These are phyloP conservation scores for Euphorbia tirucalli DNA, from an alignment of 345 rosid genomes.

Conservation along the genomic window DNA sequence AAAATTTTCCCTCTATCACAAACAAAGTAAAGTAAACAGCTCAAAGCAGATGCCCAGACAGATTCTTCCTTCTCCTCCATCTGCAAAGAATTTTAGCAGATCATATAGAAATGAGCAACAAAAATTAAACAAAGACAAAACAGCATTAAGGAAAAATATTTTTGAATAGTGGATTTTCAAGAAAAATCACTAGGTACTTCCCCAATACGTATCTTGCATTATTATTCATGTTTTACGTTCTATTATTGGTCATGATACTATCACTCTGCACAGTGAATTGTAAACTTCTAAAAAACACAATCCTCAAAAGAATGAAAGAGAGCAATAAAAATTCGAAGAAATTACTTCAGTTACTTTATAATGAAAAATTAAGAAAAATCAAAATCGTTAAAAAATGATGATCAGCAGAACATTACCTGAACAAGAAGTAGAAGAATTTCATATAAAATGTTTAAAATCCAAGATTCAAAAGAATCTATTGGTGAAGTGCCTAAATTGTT, in stretches of 20 bases:
- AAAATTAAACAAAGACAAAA: neutral
- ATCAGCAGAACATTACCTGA: slow-evolving; percentile 52
- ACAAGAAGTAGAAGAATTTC: slow-evolving; percentile 92
- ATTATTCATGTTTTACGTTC: neutral
- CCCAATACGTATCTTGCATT: neutral
- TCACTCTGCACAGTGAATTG: neutral
- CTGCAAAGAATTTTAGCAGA: slow-evolving; percentile 38
- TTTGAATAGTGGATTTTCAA: too few relatives aligned
- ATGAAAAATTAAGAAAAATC: slow-evolving; percentile 11
- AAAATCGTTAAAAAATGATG: neutral
- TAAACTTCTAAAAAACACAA: neutral
- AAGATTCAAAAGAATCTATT: slow-evolving; percentile 73
- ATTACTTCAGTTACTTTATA: neutral
- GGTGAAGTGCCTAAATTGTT: slow-evolving; percentile 59
- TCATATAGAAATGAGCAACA: neutral
- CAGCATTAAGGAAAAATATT: neutral
- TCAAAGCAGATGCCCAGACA: slow-evolving; percentile 95
- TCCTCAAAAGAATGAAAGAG: neutral
- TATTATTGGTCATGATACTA: neutral
- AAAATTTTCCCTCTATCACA: slow-evolving; percentile 85
- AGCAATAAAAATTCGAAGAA: neutral
- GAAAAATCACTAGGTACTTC: neutral
- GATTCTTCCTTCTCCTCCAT: slow-evolving; percentile 83
- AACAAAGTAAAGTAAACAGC: slow-evolving; percentile 94
- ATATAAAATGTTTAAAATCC: slow-evolving; percentile 85